Evolutionary conservation across 768 basidiomycete genomes (phyloP).

Genomic region (Phlebiopsis gigantea): DNA sequence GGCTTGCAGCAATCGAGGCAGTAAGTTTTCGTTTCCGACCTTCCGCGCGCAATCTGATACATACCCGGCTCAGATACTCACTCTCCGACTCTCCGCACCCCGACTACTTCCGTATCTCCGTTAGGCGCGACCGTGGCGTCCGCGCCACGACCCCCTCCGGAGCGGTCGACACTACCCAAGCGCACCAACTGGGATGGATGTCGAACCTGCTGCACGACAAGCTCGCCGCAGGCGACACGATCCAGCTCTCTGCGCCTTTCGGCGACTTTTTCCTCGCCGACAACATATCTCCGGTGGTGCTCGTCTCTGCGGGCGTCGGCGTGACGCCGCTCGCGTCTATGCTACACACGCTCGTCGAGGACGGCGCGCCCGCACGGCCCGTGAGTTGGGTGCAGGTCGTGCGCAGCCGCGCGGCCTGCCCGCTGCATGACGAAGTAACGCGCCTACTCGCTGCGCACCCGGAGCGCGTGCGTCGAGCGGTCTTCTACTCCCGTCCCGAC

Average conservation of each 20-base stretch:
- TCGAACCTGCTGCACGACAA: slow-evolving; percentile 23
- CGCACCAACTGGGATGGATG: slow-evolving; percentile 19
- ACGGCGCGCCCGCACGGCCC: background rate
- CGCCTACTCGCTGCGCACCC: slow-evolving; percentile 9
- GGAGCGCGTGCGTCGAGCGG: slow-evolving; percentile 7
- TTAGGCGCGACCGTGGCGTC: slow-evolving; percentile 20
- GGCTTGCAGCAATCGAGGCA: slow-evolving; percentile 18
- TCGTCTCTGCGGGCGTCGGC: slow-evolving; percentile 23
- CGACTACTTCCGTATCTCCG: slow-evolving; percentile 21
- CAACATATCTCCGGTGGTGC: slow-evolving; percentile 18
- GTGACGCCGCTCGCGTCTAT: slow-evolving; percentile 21
- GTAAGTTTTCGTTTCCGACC: slow-evolving; percentile 3
- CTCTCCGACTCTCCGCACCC: slow-evolving; percentile 18
- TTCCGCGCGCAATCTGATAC: background rate
- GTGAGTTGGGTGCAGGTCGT: slow-evolving; percentile 21
- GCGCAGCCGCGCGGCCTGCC: slow-evolving; percentile 13
- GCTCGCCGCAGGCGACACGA: slow-evolving; percentile 16
- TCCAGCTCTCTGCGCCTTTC: slow-evolving; percentile 19
- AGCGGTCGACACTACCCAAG: slow-evolving; percentile 10
- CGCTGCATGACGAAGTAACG: slow-evolving; percentile 15
- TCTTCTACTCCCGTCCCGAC: slow-evolving; percentile 16
- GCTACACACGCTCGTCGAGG: slow-evolving; percentile 19
- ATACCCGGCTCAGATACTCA: slow-evolving; percentile 14
- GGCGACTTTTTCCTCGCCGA: slow-evolving; percentile 24
- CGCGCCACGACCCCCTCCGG: slow-evolving; percentile 11